Percentiles rank a stretch among this genome's conserved stretches.
phyloP scores from a whole-genome alignment of 352 stramenopile genomes.

The Globisporangium nodosum region DNA sequence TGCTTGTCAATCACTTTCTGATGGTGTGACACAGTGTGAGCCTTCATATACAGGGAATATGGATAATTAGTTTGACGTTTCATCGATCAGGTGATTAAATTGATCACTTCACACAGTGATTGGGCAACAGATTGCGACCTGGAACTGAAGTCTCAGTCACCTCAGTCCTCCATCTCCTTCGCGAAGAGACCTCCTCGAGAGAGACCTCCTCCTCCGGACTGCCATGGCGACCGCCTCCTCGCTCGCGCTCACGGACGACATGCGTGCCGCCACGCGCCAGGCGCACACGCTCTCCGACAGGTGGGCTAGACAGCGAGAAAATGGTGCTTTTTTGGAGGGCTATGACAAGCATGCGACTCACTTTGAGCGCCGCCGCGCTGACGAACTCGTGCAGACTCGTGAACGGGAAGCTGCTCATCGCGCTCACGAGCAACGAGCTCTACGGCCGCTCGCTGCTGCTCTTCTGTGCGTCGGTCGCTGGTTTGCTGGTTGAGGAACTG shows the following conservation, averaged over 20 bases:
- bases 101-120: not conserved
- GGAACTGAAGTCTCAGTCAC: not conserved
- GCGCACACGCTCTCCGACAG: slow-evolving; percentile 53
- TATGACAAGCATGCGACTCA: no score
- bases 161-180: no score
- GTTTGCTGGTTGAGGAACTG: not conserved
- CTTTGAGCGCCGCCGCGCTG: no score
- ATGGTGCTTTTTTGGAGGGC: not conserved
- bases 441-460: slow-evolving; percentile 62
- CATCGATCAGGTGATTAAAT: not conserved
- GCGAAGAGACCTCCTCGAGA: no score
- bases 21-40: no score
- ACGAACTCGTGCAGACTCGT: slow-evolving; percentile 31
- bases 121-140: not conserved
- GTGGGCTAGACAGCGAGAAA: slow-evolving; percentile 14
- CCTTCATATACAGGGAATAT: no score
- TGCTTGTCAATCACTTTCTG: not conserved
- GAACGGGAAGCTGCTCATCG: slow-evolving; percentile 64
- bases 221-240: not conserved
- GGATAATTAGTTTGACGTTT: no score
- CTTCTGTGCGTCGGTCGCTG: slow-evolving; percentile 42
- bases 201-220: not conserved
- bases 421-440: slow-evolving; percentile 55
- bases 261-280: slow-evolving; percentile 40
- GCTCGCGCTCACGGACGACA: slow-evolving; percentile 30